A percentile compares a stretch with the other conserved stretches of the same genome.
Conservation (phyloP, 441 rosid species). For the Populus hybrid region DNA sequence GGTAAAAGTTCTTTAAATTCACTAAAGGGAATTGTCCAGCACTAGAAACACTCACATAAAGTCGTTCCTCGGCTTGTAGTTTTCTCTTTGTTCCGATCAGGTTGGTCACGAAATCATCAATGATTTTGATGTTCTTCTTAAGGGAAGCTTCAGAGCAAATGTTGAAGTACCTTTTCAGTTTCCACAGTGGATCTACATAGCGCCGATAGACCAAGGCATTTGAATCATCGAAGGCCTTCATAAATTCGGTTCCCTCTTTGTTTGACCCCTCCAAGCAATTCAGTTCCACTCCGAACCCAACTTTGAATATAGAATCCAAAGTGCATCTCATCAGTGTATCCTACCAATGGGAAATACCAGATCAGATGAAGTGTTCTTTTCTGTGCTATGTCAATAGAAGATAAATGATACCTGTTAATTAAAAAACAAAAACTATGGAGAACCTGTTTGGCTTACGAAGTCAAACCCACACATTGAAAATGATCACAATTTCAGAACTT, state of each 20-base stretch:
- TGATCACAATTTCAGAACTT: too few species aligned
- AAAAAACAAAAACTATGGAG: too few species aligned
- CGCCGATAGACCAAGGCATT: slow-evolving; percentile 48
- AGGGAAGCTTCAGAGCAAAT: slow-evolving; percentile 60
- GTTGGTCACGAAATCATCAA: slow-evolving; percentile 46
- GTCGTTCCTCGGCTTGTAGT: slow-evolving; percentile 18
- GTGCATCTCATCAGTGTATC: slow-evolving; percentile 63
- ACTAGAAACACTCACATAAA: slow-evolving; percentile 25
- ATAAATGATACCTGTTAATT: too few species aligned
- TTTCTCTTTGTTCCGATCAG: slow-evolving; percentile 48
- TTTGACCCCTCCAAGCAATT: slow-evolving; percentile 57
- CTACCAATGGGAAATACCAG: slow-evolving; percentile 20
- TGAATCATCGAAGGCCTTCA: slow-evolving; percentile 73
- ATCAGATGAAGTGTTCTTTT: not conserved
- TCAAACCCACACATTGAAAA: too few species aligned
- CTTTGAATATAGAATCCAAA: slow-evolving; percentile 75
- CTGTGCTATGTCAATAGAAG: not conserved
- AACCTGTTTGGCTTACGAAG: too few species aligned
- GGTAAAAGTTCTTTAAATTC: not conserved
- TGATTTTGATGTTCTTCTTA: slow-evolving; percentile 40
- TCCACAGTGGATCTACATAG: slow-evolving; percentile 65
- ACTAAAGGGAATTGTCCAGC: not conserved
- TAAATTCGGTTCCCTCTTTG: slow-evolving; percentile 45
- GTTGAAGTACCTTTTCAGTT: slow-evolving; percentile 50
- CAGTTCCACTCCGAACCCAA: slow-evolving; percentile 75